phyloP scores from a whole-genome alignment of 2,329 filamentous ascomycete genomes.

The Hysterium pulicare region DNA sequence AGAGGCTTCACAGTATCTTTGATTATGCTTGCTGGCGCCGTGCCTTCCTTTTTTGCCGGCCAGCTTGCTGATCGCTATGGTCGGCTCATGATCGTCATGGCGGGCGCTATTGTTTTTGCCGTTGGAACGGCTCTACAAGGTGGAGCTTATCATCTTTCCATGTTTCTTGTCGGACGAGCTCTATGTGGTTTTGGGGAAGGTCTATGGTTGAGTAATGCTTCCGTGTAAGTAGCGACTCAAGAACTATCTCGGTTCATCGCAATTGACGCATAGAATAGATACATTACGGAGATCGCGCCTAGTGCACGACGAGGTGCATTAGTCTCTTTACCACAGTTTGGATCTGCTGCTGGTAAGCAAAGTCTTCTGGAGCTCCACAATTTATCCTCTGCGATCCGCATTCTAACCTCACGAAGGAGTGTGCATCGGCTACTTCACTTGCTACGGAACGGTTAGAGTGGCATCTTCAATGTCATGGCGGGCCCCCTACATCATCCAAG shows the following conservation, averaged over 20 bases:
- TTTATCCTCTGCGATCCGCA: neutral
- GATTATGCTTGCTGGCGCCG: constrained; percentile 53
- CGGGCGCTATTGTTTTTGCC: constrained; percentile 52
- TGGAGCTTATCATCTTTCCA: constrained; percentile 43
- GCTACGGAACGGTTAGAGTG: constrained; percentile 52
- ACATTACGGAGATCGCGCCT: constrained; percentile 60
- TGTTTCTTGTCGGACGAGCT: constrained; percentile 54
- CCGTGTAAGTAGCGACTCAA: constrained; percentile 37
- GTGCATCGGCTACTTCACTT: constrained; percentile 54
- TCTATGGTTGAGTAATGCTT: constrained; percentile 52
- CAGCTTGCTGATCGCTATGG: constrained; percentile 54
- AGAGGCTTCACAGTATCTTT: constrained; percentile 57
- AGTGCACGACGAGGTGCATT: constrained; percentile 48
- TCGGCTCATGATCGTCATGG: constrained; percentile 46
- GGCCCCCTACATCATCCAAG: constrained; percentile 51
- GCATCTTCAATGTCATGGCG: constrained; percentile 50
- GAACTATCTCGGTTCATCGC: neutral
- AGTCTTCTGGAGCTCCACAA: too few relatives aligned
- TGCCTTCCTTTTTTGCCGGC: constrained; percentile 55
- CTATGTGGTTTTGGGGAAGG: constrained; percentile 58
- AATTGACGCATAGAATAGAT: constrained; percentile 22
- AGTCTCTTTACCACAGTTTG: constrained; percentile 51
- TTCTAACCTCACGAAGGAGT: constrained; percentile 33
- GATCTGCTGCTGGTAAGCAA: constrained; percentile 35
- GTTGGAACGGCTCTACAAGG: constrained; percentile 53